Conservation (phyloP, 768 basidiomycete genomes). For the Krasilnikovozyma curviuscula region DNA sequence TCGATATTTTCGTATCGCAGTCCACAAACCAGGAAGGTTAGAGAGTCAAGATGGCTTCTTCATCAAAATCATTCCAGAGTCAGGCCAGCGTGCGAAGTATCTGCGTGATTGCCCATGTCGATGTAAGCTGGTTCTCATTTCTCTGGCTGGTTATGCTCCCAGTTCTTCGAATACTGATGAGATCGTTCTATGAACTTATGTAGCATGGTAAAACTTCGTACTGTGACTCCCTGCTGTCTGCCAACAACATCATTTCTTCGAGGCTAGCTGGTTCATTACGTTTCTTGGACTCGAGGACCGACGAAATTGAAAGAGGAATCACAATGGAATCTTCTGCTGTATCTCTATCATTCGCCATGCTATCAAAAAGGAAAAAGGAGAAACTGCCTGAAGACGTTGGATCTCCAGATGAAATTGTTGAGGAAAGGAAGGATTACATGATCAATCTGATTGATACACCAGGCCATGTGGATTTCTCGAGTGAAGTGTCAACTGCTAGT, state of each 20-base stretch:
- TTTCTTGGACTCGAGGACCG: slow-evolving; percentile 85
- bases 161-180: not conserved
- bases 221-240: slow-evolving; percentile 85
- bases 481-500: slow-evolving; percentile 87
- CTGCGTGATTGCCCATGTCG: slow-evolving; percentile 12
- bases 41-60: too few relatives aligned
- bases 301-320: slow-evolving; percentile 92
- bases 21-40: too few relatives aligned
- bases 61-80: slow-evolving; percentile 9
- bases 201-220: slow-evolving; percentile 74
- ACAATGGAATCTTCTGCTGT: slow-evolving; percentile 96
- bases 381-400: not conserved
- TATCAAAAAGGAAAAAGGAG: slow-evolving; percentile 15
- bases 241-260: slow-evolving; percentile 90
- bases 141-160: not conserved
- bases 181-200: slow-evolving; percentile 21
- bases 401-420: too few relatives aligned
- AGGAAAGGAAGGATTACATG: slow-evolving; percentile 12
- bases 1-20: too few relatives aligned
- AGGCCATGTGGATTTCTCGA: slow-evolving; percentile 96
- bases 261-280: slow-evolving; percentile 90
- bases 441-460: slow-evolving; percentile 77
- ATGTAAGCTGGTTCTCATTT: not conserved
- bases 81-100: slow-evolving; percentile 11
- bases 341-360: slow-evolving; percentile 11